Evolutionary conservation across 2,329 filamentous ascomycete genomes (phyloP), one percentile per base, ranked within the genome.

Genomic region (Elsinoe perseae): DNA sequence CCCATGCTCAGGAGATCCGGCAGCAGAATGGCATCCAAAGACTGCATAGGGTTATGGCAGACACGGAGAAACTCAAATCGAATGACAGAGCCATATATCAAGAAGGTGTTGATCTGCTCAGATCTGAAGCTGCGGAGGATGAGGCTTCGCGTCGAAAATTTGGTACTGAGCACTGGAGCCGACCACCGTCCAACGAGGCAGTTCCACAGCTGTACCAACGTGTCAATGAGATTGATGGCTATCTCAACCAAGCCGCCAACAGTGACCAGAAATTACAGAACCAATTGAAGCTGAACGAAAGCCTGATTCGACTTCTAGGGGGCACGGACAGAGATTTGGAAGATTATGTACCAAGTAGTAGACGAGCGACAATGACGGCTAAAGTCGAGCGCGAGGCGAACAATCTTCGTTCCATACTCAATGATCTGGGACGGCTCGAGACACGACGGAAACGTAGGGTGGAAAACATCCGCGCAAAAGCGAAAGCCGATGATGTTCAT

Each of bases 1-100:
- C 93, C 20, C 93, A 96, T 64, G 92, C 92, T 0, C 92, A 97
- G 67, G 93, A 97, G 66, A 86, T 98, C 50, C 81, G 91, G 18
- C 92, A 97, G 68, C 87, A 91, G 56, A 90, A 95, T 65, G 92
- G 89, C 0, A 75, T 95, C 28, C 83, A 86, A 56, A 79, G 87
- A 25, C 73, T 97, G 0, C 82, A 87, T 54, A 81, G 84, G 54
- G 89, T 88, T 4, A 88, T 97, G 60, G 84, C 87, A 4, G 92
- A 97, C 61, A 95, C 91, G 1, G 85, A 91, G 50, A 95, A 92
- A 69, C 75, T 98, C n/a, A 89, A 93, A 62, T 77, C 83, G 1
- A 86, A 84, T 50, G 90, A 96, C 66, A 75, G 84, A 55, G 80
- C 83, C 0, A 80, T 89, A 0, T 97, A 93, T 60, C 83, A 87